Conservation (phyloP, 106 monocot genomes). For the Alisma plantagoaquatica region DNA sequence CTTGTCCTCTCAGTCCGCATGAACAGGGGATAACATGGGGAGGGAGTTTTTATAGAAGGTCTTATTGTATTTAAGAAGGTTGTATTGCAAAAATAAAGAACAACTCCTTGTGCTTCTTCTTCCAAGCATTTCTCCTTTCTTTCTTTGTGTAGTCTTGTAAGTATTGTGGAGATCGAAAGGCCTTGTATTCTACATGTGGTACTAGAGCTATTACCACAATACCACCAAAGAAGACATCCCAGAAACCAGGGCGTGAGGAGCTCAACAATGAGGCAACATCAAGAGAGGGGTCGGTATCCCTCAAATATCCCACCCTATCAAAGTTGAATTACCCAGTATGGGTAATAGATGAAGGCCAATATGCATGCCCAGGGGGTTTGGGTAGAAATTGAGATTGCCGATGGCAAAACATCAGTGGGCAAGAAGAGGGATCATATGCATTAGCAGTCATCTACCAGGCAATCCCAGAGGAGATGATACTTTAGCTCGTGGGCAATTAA, state of each 20-base stretch:
- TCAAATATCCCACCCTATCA: not conserved
- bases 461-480: not conserved
- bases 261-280: not conserved
- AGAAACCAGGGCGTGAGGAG: not conserved
- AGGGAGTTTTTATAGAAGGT: too few relatives aligned
- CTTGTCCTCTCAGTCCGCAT: too few relatives aligned
- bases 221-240: not conserved
- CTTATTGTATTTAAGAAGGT: too few relatives aligned
- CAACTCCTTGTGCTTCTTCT: too few relatives aligned
- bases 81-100: too few relatives aligned
- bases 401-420: not conserved
- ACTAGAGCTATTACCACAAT: not conserved
- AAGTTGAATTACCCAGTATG: not conserved
- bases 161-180: not conserved
- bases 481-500: not conserved
- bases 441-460: not conserved
- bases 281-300: not conserved
- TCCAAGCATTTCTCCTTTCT: too few relatives aligned
- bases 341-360: not conserved
- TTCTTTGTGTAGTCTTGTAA: too few relatives aligned
- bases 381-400: not conserved
- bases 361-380: not conserved
- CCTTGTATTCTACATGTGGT: not conserved
- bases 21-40: too few relatives aligned
- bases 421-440: not conserved